These are phyloP conservation scores for Calocybe cyanea DNA, from an alignment of 768 basidiomycete genomes.

Conservation along the genomic window DNA sequence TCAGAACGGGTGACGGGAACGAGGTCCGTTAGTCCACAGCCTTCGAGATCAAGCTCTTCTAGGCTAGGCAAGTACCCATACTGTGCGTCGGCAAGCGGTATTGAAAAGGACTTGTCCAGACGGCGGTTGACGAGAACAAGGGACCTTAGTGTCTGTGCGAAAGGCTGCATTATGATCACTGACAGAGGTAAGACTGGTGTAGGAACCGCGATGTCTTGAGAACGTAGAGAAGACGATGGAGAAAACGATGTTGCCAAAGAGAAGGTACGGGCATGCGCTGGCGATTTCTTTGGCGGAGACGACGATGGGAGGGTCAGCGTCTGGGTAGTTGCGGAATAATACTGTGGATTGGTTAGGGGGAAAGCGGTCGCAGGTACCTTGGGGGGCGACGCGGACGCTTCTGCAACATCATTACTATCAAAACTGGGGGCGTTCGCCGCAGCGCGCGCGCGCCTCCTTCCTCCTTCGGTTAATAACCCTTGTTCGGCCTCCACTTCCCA, in stretches of 20 bases:
- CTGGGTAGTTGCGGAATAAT: slow-evolving; percentile 50
- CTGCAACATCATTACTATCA: slow-evolving; percentile 23
- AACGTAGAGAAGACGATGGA: slow-evolving; percentile 14
- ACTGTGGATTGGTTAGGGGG: slow-evolving; percentile 51
- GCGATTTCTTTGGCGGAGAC: slow-evolving; percentile 44
- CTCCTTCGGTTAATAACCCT: slow-evolving; percentile 72
- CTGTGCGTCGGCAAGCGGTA: slow-evolving; percentile 40
- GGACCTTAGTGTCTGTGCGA: slow-evolving; percentile 53
- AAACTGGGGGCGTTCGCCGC: slow-evolving; percentile 18
- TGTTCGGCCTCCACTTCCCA: slow-evolving; percentile 82
- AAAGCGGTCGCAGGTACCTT: slow-evolving; percentile 27
- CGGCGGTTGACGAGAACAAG: slow-evolving; percentile 64
- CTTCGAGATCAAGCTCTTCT: slow-evolving; percentile 73
- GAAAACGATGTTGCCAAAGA: slow-evolving; percentile 41
- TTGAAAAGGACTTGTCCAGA: slow-evolving; percentile 57
- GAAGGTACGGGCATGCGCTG: slow-evolving; percentile 57
- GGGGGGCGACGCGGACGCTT: slow-evolving; percentile 15
- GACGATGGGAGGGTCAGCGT: slow-evolving; percentile 67
- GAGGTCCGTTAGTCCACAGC: slow-evolving; percentile 62
- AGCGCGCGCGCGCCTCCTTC: slow-evolving; percentile 59
- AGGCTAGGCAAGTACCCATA: slow-evolving; percentile 54
- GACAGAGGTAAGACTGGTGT: slow-evolving; percentile 66
- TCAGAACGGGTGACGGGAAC: slow-evolving; percentile 44
- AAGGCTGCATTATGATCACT: slow-evolving; percentile 54
- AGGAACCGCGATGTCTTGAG: slow-evolving; percentile 53